These are phyloP conservation scores for Ceriops zippeliana DNA, from an alignment of 345 rosid species.

Conservation along the genomic window DNA sequence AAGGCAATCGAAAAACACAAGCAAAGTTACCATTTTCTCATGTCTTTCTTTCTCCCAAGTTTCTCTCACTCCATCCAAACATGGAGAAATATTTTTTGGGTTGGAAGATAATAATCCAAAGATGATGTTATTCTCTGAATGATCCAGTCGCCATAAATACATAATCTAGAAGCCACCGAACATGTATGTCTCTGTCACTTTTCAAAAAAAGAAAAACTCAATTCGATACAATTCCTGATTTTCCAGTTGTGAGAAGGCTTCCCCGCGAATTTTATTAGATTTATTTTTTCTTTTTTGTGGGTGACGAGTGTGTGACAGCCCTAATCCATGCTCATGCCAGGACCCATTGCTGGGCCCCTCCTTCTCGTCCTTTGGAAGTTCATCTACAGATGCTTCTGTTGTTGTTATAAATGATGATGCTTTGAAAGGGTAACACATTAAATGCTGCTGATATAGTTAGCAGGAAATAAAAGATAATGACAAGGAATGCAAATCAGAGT, in stretches of 20 bases:
- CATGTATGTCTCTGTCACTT: neutral
- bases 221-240: no score
- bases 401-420: constrained; percentile 89
- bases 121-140: neutral
- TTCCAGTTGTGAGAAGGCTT: neutral
- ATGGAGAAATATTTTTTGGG: no score
- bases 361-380: constrained; percentile 76
- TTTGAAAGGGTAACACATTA: constrained; percentile 32
- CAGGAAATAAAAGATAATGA: neutral
- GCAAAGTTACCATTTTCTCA: no score
- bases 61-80: no score
- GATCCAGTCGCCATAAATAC: neutral
- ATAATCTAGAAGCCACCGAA: constrained; percentile 5
- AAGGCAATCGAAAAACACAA: no score
- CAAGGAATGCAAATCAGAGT: no score
- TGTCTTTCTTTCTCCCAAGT: no score
- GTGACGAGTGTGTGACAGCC: constrained; percentile 10
- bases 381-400: constrained; percentile 75
- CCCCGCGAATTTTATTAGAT: neutral
- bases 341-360: constrained; percentile 54
- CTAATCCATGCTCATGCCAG: constrained; percentile 91
- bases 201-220: no score
- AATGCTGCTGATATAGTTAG: no score
- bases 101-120: neutral
- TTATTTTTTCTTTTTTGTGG: neutral